Evolutionary conservation across 805 yeast genomes (phyloP).

Genomic region (Millerozyma miso): DNA sequence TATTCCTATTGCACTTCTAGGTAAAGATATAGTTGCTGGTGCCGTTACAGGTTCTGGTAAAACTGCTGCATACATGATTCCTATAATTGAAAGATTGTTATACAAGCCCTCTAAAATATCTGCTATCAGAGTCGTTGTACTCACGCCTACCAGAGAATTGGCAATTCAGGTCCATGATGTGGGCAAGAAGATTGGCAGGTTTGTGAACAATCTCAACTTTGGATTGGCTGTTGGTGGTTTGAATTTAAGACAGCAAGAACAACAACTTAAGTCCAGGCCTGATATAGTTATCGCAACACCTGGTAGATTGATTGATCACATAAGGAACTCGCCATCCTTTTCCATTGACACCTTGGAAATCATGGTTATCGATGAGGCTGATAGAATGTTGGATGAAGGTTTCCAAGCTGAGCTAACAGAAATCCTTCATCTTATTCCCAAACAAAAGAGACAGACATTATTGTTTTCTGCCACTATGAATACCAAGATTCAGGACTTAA

Average conservation of each 20-base stretch:
- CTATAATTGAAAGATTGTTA: conserved; percentile 86
- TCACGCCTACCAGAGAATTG: conserved; percentile 96
- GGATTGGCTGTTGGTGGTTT: conserved; percentile 98
- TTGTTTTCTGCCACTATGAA: conserved; percentile 98
- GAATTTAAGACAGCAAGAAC: conserved; percentile 92
- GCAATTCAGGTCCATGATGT: conserved; percentile 96
- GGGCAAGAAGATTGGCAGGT: conserved; percentile 78
- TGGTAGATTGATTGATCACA: conserved; percentile 96
- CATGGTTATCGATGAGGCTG: conserved; percentile 94
- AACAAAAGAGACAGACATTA: conserved; percentile 83
- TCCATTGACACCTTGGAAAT: conserved; percentile 89
- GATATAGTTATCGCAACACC: conserved; percentile 98
- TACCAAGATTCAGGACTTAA: conserved; percentile 80
- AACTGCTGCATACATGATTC: conserved; percentile 97
- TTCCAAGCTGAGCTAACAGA: conserved; percentile 93
- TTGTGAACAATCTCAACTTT: conserved; percentile 69
- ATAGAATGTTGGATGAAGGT: conserved; percentile 98
- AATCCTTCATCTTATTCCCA: conserved; percentile 79
- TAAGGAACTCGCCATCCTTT: conserved; percentile 91
- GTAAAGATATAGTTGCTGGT: conserved; percentile 97
- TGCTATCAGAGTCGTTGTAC: conserved; percentile 83
- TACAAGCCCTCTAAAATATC: conserved; percentile 85
- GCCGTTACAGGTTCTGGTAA: conserved; percentile 99
- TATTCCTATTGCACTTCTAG: conserved; percentile 87
- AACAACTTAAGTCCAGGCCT: conserved; percentile 85